Conservation (phyloP, 2,329 filamentous ascomycete species). For the Cordyceps sp. region DNA sequence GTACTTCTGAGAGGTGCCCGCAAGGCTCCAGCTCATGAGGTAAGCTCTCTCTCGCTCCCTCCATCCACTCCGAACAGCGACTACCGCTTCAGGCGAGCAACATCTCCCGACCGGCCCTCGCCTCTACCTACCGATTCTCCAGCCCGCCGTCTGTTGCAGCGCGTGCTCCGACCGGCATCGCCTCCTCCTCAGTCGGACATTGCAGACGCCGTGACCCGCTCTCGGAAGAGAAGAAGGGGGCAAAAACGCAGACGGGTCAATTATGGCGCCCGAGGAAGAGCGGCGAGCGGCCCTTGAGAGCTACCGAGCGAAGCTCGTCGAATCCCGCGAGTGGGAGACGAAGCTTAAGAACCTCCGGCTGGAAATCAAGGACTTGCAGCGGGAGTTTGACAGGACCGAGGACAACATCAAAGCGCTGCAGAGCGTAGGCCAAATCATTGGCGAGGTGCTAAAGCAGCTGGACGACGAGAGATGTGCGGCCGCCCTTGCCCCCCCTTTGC, state of each 20-base stretch:
- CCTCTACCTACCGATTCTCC: too few relatives aligned
- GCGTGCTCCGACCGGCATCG: too few relatives aligned
- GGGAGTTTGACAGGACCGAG: constrained; percentile 91
- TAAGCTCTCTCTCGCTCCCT: constrained; percentile 15
- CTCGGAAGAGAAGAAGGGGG: too few relatives aligned
- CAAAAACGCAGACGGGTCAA: constrained; percentile 4
- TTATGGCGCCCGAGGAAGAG: constrained; percentile 39
- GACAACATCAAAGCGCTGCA: constrained; percentile 99
- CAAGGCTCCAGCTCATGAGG: constrained; percentile 22
- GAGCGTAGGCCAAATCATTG: constrained; percentile 98
- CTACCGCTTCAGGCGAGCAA: constrained; percentile 3
- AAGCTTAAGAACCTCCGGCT: constrained; percentile 88
- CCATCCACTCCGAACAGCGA: constrained; percentile 7
- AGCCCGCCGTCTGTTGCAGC: too few relatives aligned
- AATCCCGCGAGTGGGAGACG: constrained; percentile 96
- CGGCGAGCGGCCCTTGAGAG: constrained; percentile 56
- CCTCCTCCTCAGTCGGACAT: too few relatives aligned
- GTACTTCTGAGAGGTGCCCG: too few relatives aligned
- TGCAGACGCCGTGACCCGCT: too few relatives aligned
- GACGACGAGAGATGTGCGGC: constrained; percentile 91
- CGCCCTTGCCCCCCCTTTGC: neutral
- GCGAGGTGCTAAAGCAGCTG: constrained; percentile 95
- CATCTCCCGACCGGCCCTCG: too few relatives aligned
- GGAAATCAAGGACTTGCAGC: constrained; percentile 90
- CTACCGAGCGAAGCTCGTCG: constrained; percentile 69